Base-by-base conservation (phyloP, 805 yeast genomes). In the Metschnikowia cerradonensis region DNA sequence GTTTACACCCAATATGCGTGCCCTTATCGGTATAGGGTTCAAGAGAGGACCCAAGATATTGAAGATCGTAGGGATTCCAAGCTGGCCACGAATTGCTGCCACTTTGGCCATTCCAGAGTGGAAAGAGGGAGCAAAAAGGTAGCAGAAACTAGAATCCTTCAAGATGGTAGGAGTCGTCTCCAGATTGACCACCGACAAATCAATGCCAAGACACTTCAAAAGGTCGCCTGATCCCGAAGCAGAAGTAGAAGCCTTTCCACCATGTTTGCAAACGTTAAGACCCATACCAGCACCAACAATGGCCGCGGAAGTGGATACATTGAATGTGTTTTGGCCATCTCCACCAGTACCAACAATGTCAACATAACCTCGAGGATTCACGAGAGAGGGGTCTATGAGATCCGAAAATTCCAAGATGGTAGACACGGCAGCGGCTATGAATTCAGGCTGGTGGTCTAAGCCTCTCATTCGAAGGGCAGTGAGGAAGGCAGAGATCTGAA, bases 291-390 rank as follows among this genome's bases (percentile, higher is more conserved):
- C 89, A 0, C 90, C 94, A 2, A 94, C 90, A 44, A 94, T 90
- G 1, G 97, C 97, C 1, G 97, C 77, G 2, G 97, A 88, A 0
- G 99, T 94, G 14, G 96, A 86, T 2, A 94, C 99, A 60, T 94
- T 94, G 72, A 94, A 94, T 0, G 99, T 94, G 65, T 94, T 86
- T 64, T 94, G 96, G 1, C 97, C 97, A 65, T 94, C 99, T 14
- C 99, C 99, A 26, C 99, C 99, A 0, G 99, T 94, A 1, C 99
- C 99, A 5, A 94, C 99, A 31, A 94, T 88, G 66, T 94, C 99
- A 5, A 86, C 76, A 58, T 79, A 86, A 0, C 86, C 86, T 1
- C 66, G 67, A 1, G 70, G 60, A 37, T 78, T 79, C 13, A 80
- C 78, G 1, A 62, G 58, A 6, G 68, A 60, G 2, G 75, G 65